Conservation (phyloP, 2,329 filamentous ascomycete species). For the Paraphoma sp. region DNA sequence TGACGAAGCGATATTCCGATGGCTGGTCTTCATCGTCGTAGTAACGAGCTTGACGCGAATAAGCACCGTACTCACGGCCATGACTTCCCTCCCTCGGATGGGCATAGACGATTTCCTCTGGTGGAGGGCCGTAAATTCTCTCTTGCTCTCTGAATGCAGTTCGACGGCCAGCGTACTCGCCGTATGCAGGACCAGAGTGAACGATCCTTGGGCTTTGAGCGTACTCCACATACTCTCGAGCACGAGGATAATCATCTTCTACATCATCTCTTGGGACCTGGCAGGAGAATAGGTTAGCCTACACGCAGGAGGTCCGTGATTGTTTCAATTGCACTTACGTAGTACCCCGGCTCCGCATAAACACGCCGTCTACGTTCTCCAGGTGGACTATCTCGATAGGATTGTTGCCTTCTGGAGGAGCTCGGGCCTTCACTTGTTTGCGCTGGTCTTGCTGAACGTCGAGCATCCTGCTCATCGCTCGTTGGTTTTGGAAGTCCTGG, state of each 20-base stretch:
- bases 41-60: conserved; percentile 36
- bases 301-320: conserved; percentile 3
- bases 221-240: conserved; percentile 39
- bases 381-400: conserved; percentile 32
- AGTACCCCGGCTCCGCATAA: conserved; percentile 41
- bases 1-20: conserved; percentile 30
- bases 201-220: conserved; percentile 35
- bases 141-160: conserved; percentile 43
- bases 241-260: conserved; percentile 36
- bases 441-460: conserved; percentile 45
- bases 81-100: conserved; percentile 36
- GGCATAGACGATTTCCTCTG: conserved; percentile 35
- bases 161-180: conserved; percentile 38
- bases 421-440: conserved; percentile 22
- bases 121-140: conserved; percentile 31
- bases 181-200: conserved; percentile 35
- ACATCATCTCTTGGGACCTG: conserved; percentile 36
- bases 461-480: conserved; percentile 56
- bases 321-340: conserved; percentile 36
- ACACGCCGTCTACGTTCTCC: conserved; percentile 36
- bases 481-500: conserved; percentile 41
- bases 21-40: conserved; percentile 30
- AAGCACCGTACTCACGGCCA: conserved; percentile 34
- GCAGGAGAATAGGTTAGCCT: conserved; percentile 18
- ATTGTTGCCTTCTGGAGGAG: conserved; percentile 25